Base-by-base conservation (phyloP, 2,329 filamentous ascomycete species). In the Neonectria sp. region DNA sequence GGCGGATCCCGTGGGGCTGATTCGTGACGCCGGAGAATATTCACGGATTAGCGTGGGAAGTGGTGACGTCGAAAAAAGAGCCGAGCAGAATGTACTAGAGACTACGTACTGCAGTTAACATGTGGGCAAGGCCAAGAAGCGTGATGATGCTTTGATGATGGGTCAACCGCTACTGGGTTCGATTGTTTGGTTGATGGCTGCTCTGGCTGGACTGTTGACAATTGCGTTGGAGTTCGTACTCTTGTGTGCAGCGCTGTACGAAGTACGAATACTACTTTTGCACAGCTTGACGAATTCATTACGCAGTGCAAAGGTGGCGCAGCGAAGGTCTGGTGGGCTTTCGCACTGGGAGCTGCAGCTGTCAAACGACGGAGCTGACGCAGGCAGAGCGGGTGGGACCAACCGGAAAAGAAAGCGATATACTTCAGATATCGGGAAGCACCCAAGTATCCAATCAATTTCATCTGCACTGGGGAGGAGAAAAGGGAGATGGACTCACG, bases 1-100 rank as follows among this genome's bases (percentile, higher is more conserved):
- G 31, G 35, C 31, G 35, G 33, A 45, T 52, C 58, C 48, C 33
- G 37, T 45, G 55, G 55, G 55, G 55, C 40, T 4, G 15, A 57
- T 45, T 33, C 45, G 40, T 17, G 25, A 24, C 15, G 55, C 17
- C 27, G 24, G 13, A 13, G 55, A 45, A 43, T 35, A 56, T 29
- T 63, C 51, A 43, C 43, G 40, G 25, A 33, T 31, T 61, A 55
- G 56, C 43, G 57, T 21, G 57, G 52, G n/a, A n/a, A 45, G 49
- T 31, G 64, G 59, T 63, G 64, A 67, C 63, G 63, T 66, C 63
- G 52, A 46, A 29, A 29, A 31, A 51, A 29, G 56, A 33, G 45
- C 27, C 33, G 56, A 51, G 56, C 56, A 3, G 11, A 13, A 35
- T 35, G 33, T 12, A 35, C 33, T 33, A 33, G 6, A 9, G 7